Evolutionary conservation across 148 eudicot genomes (phyloP).

Genomic region (Silene conica): DNA sequence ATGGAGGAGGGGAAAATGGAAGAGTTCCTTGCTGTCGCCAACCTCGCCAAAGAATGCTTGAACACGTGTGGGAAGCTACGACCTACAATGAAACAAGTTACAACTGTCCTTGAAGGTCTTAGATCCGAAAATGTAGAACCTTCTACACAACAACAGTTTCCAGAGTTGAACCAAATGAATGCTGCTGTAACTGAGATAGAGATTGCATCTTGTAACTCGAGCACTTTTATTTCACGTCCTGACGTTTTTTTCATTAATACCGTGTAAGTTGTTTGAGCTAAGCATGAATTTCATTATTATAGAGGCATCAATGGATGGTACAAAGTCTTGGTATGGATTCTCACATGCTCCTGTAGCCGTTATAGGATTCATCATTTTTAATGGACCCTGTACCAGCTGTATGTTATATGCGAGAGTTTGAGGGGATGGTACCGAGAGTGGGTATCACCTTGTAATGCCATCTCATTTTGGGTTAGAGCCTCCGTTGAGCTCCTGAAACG

Average conservation of each 20-base stretch:
- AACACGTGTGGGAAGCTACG: slow-evolving; percentile 22
- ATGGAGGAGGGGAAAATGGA: slow-evolving; percentile 12
- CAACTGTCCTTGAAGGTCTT: slow-evolving; percentile 9
- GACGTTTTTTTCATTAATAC: not conserved
- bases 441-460: too few species aligned
- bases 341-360: too few species aligned
- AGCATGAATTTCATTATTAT: too few species aligned
- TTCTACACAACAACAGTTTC: not conserved
- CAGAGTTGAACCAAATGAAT: not conserved
- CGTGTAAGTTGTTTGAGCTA: too few species aligned
- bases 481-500: too few species aligned
- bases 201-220: slow-evolving; percentile 2
- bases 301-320: too few species aligned
- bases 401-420: too few species aligned
- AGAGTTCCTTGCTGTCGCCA: slow-evolving; percentile 20
- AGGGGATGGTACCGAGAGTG: too few species aligned
- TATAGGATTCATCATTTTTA: too few species aligned
- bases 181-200: slow-evolving; percentile 13
- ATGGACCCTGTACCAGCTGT: too few species aligned
- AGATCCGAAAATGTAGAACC: not conserved
- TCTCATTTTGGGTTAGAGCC: too few species aligned
- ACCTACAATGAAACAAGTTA: slow-evolving; percentile 29
- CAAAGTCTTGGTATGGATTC: too few species aligned
- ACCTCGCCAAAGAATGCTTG: slow-evolving; percentile 25
- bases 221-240: slow-evolving; percentile 6